phyloP scores from a whole-genome alignment of 805 yeast species.

The Candida saitoana region DNA sequence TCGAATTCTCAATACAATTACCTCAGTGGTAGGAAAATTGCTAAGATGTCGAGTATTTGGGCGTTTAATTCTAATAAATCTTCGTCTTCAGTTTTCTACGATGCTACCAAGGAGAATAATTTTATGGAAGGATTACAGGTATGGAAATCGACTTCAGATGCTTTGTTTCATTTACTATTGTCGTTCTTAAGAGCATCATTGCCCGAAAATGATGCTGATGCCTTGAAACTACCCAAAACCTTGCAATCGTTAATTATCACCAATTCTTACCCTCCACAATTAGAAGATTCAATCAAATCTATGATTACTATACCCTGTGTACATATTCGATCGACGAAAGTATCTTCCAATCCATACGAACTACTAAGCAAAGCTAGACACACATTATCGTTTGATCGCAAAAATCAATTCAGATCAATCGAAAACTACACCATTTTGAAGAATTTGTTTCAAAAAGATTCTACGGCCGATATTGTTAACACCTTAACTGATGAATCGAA shows the following conservation, averaged over 20 bases:
- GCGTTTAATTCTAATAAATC: constrained; percentile 56
- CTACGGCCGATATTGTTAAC: constrained; percentile 48
- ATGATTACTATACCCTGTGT: constrained; percentile 59
- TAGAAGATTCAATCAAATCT: constrained; percentile 29
- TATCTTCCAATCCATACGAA: constrained; percentile 51
- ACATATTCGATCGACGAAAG: constrained; percentile 49
- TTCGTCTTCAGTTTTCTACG: constrained; percentile 30
- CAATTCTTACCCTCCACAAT: constrained; percentile 72
- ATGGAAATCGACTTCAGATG: constrained; percentile 82
- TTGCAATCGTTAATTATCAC: constrained; percentile 62
- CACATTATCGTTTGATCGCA: constrained; percentile 64
- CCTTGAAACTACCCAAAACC: constrained; percentile 58
- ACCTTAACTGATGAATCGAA: constrained; percentile 73
- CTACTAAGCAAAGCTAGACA: constrained; percentile 47
- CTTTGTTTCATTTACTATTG: constrained; percentile 73
- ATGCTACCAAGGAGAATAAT: constrained; percentile 34
- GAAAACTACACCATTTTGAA: constrained; percentile 77
- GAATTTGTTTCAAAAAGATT: constrained; percentile 60
- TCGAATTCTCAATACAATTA: constrained; percentile 76
- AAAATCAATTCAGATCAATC: constrained; percentile 63
- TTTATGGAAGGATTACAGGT: constrained; percentile 69
- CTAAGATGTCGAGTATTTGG: constrained; percentile 85
- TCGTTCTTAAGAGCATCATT: constrained; percentile 78
- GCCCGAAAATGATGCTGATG: constrained; percentile 58
- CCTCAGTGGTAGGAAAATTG: constrained; percentile 72